Evolutionary conservation across 345 rosid genomes (phyloP).

Genomic region (Pistacia vera): DNA sequence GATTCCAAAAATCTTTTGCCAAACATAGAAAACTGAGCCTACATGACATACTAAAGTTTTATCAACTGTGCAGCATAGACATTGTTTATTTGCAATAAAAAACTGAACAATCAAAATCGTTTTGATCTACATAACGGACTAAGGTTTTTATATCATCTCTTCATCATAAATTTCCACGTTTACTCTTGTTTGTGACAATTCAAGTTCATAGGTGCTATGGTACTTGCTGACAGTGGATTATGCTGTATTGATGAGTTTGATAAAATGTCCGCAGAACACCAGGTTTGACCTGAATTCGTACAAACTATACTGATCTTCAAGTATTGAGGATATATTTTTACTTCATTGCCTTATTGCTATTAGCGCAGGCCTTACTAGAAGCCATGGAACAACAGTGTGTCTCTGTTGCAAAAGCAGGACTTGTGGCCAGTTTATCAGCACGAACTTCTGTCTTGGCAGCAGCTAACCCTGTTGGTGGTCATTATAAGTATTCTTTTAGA

Average conservation of each 20-base stretch:
- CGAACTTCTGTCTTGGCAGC: conserved; percentile 97
- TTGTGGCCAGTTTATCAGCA: conserved; percentile 95
- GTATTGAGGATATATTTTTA: conserved; percentile 18
- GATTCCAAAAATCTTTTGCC: neutral
- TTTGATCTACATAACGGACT: neutral
- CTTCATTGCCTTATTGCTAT: conserved; percentile 23
- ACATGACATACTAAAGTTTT: neutral
- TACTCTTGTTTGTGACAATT: conserved; percentile 16
- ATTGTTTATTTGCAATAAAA: neutral
- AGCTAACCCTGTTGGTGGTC: conserved; percentile 98
- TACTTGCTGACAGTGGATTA: conserved; percentile 91
- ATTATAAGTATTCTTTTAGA: conserved; percentile 70
- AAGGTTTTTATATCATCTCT: conserved; percentile 9
- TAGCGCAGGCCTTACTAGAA: conserved; percentile 84
- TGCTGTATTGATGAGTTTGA: conserved; percentile 99
- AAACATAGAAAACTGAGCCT: neutral
- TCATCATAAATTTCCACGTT: neutral
- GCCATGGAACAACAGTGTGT: conserved; percentile 99
- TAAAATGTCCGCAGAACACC: conserved; percentile 96
- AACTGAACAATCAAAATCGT: neutral
- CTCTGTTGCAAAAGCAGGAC: conserved; percentile 98
- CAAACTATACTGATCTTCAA: conserved; percentile 15
- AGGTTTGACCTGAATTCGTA: conserved; percentile 49
- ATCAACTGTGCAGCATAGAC: neutral
- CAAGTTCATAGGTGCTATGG: conserved; percentile 87